phyloP scores from a whole-genome alignment of 441 rosid species.

The Melastoma candidum region DNA sequence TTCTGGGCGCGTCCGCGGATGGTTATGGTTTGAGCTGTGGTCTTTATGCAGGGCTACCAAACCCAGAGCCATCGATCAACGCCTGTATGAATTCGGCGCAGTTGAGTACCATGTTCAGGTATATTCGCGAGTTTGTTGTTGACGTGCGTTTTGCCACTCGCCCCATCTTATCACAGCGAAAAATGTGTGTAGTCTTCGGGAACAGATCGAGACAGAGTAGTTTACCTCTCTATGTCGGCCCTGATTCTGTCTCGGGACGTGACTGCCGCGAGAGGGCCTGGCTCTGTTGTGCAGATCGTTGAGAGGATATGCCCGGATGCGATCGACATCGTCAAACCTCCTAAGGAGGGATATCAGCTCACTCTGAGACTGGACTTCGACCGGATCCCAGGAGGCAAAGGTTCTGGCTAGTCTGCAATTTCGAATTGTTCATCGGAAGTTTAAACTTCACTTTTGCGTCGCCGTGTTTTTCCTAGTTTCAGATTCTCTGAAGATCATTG shows the following conservation, averaged over 20 bases:
- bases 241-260: conserved; percentile 49
- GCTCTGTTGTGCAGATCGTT: conserved; percentile 30
- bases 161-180: not conserved
- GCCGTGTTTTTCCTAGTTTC: conserved; percentile 19
- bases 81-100: conserved; percentile 68
- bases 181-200: conserved; percentile 36
- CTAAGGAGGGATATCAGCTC: conserved; percentile 71
- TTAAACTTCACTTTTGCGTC: not conserved
- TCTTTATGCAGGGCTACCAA: conserved; percentile 43
- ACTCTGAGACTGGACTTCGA: conserved; percentile 49
- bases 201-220: conserved; percentile 34
- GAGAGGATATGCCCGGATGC: conserved; percentile 44
- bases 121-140: not conserved
- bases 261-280: conserved; percentile 25
- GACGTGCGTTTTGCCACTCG: not conserved
- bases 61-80: conserved; percentile 63
- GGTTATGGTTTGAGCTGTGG: not conserved
- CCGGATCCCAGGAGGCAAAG: conserved; percentile 57
- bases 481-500: conserved; percentile 57
- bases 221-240: conserved; percentile 54
- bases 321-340: conserved; percentile 63
- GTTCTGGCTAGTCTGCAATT: conserved; percentile 20
- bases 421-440: not conserved
- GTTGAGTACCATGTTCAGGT: conserved; percentile 80
- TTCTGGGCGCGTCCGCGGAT: no score